These are phyloP conservation scores for Tolypocladium endophyticum DNA, from an alignment of 2,329 filamentous ascomycete species.

Conservation along the genomic window DNA sequence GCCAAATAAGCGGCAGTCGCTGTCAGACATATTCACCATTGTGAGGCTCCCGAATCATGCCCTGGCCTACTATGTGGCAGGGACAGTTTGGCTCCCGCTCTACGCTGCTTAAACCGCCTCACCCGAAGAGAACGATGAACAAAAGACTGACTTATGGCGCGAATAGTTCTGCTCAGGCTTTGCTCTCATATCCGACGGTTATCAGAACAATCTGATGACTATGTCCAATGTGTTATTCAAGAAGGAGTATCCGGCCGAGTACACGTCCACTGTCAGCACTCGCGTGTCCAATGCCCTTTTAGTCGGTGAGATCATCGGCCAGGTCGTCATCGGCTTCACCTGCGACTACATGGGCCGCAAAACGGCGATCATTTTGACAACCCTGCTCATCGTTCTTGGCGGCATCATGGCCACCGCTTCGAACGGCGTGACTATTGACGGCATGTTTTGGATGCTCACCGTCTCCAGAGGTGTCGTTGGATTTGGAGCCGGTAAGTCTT, in stretches of 20 bases:
- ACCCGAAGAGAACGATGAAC: not conserved
- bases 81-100: no score
- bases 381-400: slow-evolving; percentile 34
- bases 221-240: slow-evolving; percentile 20
- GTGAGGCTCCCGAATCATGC: slow-evolving; percentile 2
- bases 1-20: slow-evolving; percentile 6
- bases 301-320: slow-evolving; percentile 31
- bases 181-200: slow-evolving; percentile 24
- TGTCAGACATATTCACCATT: slow-evolving; percentile 16
- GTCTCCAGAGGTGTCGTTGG: slow-evolving; percentile 36
- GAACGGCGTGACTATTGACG: slow-evolving; percentile 30
- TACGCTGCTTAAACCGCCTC: not conserved
- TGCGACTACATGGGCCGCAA: slow-evolving; percentile 39
- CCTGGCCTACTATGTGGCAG: not conserved
- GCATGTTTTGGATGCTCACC: slow-evolving; percentile 44
- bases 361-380: slow-evolving; percentile 33
- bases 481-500: slow-evolving; percentile 26
- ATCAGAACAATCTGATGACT: slow-evolving; percentile 26
- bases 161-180: slow-evolving; percentile 16
- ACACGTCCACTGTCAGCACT: slow-evolving; percentile 25
- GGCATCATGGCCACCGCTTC: slow-evolving; percentile 34
- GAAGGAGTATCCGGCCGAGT: slow-evolving; percentile 21
- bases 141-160: not conserved
- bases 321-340: slow-evolving; percentile 28
- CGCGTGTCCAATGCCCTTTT: slow-evolving; percentile 29